Percentiles rank a stretch among this genome's conserved stretches.
Evolutionary conservation across 805 yeast genomes (phyloP).

Genomic region (Wickerhamiella azyma): DNA sequence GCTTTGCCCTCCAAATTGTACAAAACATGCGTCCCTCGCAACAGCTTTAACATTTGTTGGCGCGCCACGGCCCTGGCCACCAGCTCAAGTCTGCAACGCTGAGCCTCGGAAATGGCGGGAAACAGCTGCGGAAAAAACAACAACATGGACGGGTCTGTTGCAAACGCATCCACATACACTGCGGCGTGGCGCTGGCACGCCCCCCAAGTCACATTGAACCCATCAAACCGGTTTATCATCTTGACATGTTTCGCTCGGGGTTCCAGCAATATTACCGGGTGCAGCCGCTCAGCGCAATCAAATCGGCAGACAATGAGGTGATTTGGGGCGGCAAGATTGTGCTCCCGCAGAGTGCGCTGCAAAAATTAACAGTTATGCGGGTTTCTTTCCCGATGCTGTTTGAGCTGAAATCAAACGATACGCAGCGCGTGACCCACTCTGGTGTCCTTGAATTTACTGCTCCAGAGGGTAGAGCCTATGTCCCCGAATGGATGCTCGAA

Average conservation of each 20-base stretch:
- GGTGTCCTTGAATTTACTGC: conserved; percentile 96
- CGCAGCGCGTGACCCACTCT: conserved; percentile 53
- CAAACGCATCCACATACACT: too few relatives aligned
- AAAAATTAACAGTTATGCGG: conserved; percentile 73
- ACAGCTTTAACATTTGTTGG: too few relatives aligned
- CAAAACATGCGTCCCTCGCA: too few relatives aligned
- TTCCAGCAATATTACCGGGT: conserved; percentile 86
- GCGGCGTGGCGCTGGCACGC: too few relatives aligned
- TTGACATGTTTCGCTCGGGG: conserved; percentile 2
- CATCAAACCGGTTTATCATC: neutral
- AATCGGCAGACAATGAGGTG: conserved; percentile 55
- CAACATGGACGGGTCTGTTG: too few relatives aligned
- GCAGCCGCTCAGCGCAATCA: conserved; percentile 85
- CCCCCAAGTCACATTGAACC: neutral
- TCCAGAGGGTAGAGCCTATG: conserved; percentile 88
- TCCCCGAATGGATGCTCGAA: conserved; percentile 95
- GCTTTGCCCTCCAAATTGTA: too few relatives aligned
- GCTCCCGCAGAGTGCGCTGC: conserved; percentile 83
- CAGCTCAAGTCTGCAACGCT: too few relatives aligned
- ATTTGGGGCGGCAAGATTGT: conserved; percentile 94
- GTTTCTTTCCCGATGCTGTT: conserved; percentile 95
- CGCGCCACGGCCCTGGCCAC: too few relatives aligned
- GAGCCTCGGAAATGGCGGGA: too few relatives aligned
- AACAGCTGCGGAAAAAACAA: too few relatives aligned
- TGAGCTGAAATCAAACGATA: conserved; percentile 56